Percentiles rank a stretch among this genome's conserved stretches.
Conservation (phyloP, 1,139 yeast genomes). For the Kurtzmaniella quercitrusa region DNA sequence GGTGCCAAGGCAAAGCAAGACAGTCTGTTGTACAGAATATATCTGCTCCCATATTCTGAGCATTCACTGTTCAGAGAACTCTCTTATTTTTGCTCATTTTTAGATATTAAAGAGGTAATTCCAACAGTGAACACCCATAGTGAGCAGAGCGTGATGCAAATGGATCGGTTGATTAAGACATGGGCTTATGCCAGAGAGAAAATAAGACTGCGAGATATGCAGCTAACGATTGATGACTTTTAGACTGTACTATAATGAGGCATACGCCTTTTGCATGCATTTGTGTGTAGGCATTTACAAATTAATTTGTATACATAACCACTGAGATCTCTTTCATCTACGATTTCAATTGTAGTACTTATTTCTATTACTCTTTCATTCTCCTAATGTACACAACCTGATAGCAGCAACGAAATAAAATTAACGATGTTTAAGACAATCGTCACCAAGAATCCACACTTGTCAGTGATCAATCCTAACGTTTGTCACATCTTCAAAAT, state of each 20-base stretch:
- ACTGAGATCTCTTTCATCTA: too few relatives aligned
- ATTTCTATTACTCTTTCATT: not conserved
- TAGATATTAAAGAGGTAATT: conserved; percentile 51
- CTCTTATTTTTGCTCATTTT: conserved; percentile 53
- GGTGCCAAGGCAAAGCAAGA: conserved; percentile 18
- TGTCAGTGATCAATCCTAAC: too few relatives aligned
- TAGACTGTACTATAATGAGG: not conserved
- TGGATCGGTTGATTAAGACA: conserved; percentile 43
- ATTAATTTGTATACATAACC: too few relatives aligned
- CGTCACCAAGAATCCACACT: too few relatives aligned
- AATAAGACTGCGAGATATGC: not conserved
- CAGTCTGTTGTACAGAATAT: conserved; percentile 38
- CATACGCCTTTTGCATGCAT: not conserved
- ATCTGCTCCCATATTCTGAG: conserved; percentile 83
- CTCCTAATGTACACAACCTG: not conserved
- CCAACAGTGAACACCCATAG: conserved; percentile 74
- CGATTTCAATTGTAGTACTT: not conserved
- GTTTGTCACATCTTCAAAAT: too few relatives aligned
- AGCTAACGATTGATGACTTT: not conserved
- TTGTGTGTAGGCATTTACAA: not conserved
- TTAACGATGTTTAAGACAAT: too few relatives aligned
- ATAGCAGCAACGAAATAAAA: too few relatives aligned
- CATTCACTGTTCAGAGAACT: conserved; percentile 88
- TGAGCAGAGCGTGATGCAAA: conserved; percentile 28
- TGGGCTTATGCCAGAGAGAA: conserved; percentile 33